Conservation (phyloP, 805 yeast species). For the Saccharomycodes ludwigii region DNA sequence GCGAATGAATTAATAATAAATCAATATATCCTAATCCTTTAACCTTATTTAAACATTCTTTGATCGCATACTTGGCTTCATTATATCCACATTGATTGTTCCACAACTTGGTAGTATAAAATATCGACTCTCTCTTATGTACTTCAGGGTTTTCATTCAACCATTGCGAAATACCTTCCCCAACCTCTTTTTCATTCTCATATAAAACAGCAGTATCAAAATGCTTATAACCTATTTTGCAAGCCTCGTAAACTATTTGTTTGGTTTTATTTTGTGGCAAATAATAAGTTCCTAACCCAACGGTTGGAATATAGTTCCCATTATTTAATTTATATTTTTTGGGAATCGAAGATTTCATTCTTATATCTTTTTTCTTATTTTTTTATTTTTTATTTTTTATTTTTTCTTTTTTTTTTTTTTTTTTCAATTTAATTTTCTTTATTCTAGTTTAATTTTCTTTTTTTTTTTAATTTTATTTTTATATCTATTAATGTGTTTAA, state of each 20-base stretch:
- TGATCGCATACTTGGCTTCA: slow-evolving; percentile 45
- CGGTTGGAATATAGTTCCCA: slow-evolving; percentile 42
- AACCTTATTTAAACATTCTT: slow-evolving; percentile 39
- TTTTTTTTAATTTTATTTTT: too few species aligned
- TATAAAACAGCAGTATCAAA: slow-evolving; percentile 64
- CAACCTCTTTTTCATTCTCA: slow-evolving; percentile 49
- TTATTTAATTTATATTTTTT: slow-evolving; percentile 33
- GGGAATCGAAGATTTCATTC: slow-evolving; percentile 9
- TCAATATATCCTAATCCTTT: slow-evolving; percentile 56
- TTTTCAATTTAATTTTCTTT: too few species aligned
- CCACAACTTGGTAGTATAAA: slow-evolving; percentile 68
- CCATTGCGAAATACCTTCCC: slow-evolving; percentile 45
- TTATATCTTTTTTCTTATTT: background rate
- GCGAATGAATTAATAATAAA: slow-evolving; percentile 55
- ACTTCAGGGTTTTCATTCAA: slow-evolving; percentile 32
- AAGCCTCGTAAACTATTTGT: slow-evolving; percentile 41
- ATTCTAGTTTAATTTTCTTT: too few species aligned
- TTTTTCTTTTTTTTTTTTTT: too few species aligned
- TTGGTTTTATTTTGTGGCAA: slow-evolving; percentile 28
- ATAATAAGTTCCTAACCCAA: slow-evolving; percentile 45
- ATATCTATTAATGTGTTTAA: too few species aligned
- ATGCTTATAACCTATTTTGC: slow-evolving; percentile 58
- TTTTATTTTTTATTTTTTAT: too few species aligned
- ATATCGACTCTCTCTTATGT: slow-evolving; percentile 37
- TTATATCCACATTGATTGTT: slow-evolving; percentile 49